Conservation (phyloP, 345 rosid genomes). For the Salix suchowensis region DNA sequence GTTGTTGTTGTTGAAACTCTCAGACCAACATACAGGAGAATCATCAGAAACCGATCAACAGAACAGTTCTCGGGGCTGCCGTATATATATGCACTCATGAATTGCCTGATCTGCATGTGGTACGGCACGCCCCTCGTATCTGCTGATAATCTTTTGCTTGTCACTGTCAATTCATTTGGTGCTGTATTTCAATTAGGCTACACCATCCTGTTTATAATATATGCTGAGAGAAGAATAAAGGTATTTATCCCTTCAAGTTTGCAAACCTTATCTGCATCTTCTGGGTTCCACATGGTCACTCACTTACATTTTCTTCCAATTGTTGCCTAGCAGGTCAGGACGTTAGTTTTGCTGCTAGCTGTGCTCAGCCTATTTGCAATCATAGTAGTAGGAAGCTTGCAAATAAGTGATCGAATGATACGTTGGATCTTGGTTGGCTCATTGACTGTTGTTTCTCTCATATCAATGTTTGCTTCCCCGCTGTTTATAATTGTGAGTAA, state of each 20-base stretch:
- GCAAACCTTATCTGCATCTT: background rate
- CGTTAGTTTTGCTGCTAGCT: conserved; percentile 20
- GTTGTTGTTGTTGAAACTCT: conserved; percentile 6
- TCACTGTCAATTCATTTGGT: conserved; percentile 73
- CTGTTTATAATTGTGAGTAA: conserved; percentile 76
- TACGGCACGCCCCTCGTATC: conserved; percentile 76
- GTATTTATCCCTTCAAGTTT: conserved; percentile 25
- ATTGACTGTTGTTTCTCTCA: conserved; percentile 62
- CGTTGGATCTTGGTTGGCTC: conserved; percentile 57
- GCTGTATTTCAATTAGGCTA: conserved; percentile 66
- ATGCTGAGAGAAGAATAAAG: conserved; percentile 57
- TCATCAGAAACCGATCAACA: conserved; percentile 65
- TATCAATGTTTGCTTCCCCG: conserved; percentile 91
- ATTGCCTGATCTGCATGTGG: conserved; percentile 81
- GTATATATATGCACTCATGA: conserved; percentile 70
- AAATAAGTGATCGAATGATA: conserved; percentile 30
- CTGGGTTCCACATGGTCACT: background rate
- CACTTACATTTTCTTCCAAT: background rate
- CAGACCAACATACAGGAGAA: conserved; percentile 87
- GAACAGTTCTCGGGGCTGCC: conserved; percentile 88
- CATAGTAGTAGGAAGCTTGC: conserved; percentile 55
- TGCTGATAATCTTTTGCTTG: conserved; percentile 43
- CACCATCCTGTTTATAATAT: conserved; percentile 47
- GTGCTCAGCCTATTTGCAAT: conserved; percentile 44
- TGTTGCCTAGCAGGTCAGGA: background rate